A percentile compares a stretch with the other conserved stretches of the same genome.
phyloP scores from a whole-genome alignment of 345 rosid species.

The Salix arbutifolia region DNA sequence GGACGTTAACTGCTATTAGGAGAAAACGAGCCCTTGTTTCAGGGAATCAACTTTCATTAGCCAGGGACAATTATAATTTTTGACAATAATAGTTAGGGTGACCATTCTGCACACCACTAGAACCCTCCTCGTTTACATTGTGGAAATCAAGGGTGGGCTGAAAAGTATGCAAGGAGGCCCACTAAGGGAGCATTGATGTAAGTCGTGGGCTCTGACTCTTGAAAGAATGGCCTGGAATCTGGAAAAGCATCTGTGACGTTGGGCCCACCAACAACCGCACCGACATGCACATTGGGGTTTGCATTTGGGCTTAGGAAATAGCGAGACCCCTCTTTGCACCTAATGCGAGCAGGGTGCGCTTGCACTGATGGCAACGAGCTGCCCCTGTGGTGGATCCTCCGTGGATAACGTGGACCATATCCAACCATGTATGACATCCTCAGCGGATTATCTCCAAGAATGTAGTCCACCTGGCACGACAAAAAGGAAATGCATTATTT shows the following conservation, averaged over 20 bases:
- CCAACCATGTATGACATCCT: slow-evolving; percentile 37
- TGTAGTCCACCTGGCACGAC: slow-evolving; percentile 30
- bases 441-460: slow-evolving; percentile 35
- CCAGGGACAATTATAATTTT: slow-evolving; percentile 13
- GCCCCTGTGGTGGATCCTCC: slow-evolving; percentile 32
- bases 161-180: slow-evolving; percentile 27
- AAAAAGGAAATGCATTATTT: background rate
- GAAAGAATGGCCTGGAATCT: slow-evolving; percentile 30
- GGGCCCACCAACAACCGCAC: slow-evolving; percentile 37
- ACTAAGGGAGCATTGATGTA: slow-evolving; percentile 34
- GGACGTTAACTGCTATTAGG: no score
- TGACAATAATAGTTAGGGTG: slow-evolving; percentile 37
- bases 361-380: slow-evolving; percentile 30
- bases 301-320: slow-evolving; percentile 26
- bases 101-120: slow-evolving; percentile 57
- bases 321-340: slow-evolving; percentile 26
- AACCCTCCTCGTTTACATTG: background rate
- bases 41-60: slow-evolving; percentile 3
- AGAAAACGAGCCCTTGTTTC: background rate
- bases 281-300: slow-evolving; percentile 29
- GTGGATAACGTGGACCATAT: slow-evolving; percentile 26
- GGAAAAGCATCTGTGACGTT: slow-evolving; percentile 30
- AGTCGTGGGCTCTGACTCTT: slow-evolving; percentile 36
- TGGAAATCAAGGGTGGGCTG: slow-evolving; percentile 48
- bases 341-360: slow-evolving; percentile 27